These are phyloP conservation scores for Capsicum rhomboideum DNA, from an alignment of 257 asterid species.

Conservation along the genomic window DNA sequence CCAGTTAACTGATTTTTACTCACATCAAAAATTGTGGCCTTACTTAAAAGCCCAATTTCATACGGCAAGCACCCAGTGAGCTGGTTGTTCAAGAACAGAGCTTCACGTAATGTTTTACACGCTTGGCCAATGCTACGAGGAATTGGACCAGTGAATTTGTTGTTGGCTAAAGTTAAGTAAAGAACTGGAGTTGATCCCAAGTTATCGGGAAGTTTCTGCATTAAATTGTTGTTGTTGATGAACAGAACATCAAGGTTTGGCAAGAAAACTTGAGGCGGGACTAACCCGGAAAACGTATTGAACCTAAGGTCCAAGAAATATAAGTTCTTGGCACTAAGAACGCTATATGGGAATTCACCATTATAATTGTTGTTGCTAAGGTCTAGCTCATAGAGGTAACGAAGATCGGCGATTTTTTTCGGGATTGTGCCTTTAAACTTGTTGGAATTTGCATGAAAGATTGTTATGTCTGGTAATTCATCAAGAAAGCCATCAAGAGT, in stretches of 20 bases:
- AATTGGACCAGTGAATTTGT: conserved; percentile 37
- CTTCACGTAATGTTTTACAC: conserved; percentile 24
- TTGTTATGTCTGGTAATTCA: conserved; percentile 22
- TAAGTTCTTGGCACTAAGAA: conserved; percentile 32
- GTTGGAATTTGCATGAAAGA: conserved; percentile 60
- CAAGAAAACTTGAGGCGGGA: conserved; percentile 31
- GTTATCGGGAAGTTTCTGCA: conserved; percentile 27
- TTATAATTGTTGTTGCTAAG: conserved; percentile 49
- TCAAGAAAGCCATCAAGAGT: conserved; percentile 16
- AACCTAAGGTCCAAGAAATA: conserved; percentile 60
- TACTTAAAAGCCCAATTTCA: conserved; percentile 44
- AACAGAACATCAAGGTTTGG: conserved; percentile 51
- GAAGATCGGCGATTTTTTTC: conserved; percentile 1
- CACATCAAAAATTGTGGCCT: conserved; percentile 31
- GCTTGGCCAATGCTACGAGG: conserved; percentile 47
- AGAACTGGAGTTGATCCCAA: conserved; percentile 38
- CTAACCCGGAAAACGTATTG: conserved; percentile 34
- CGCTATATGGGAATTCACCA: conserved; percentile 37
- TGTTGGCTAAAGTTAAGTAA: conserved; percentile 52
- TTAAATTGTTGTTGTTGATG: conserved; percentile 57
- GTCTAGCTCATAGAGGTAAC: conserved; percentile 43
- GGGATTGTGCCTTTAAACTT: conserved; percentile 34
- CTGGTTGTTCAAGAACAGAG: conserved; percentile 30
- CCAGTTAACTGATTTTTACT: conserved; percentile 48
- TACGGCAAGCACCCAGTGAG: conserved; percentile 62